These are phyloP conservation scores for Gautieria morchelliformis DNA, from an alignment of 768 basidiomycete species.

Conservation along the genomic window DNA sequence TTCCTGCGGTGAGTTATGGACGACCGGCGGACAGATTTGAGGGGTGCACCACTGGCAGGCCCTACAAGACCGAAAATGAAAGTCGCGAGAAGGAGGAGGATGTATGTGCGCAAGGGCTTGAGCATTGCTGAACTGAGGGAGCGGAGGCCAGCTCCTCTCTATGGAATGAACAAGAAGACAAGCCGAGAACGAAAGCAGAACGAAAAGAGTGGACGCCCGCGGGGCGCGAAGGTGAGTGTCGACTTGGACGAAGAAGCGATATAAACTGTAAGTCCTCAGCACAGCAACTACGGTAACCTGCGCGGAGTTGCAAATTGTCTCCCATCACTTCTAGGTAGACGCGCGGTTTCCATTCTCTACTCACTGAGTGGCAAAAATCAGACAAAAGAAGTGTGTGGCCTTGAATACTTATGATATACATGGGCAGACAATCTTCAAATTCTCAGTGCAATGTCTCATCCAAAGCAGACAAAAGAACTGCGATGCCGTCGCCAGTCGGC, in stretches of 20 bases:
- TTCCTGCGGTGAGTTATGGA: slow-evolving; percentile 2
- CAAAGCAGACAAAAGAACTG: no score
- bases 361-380: no score
- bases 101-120: not conserved
- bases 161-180: not conserved
- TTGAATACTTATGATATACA: no score
- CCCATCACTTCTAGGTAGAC: not conserved
- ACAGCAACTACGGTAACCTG: not conserved
- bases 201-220: slow-evolving; percentile 39
- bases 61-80: not conserved
- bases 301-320: slow-evolving; percentile 1
- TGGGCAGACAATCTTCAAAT: no score
- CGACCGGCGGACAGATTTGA: not conserved
- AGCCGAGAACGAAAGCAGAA: slow-evolving; percentile 11
- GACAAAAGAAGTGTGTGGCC: no score
- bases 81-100: slow-evolving; percentile 17
- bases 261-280: not conserved
- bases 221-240: slow-evolving; percentile 27
- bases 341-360: no score
- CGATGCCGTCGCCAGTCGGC: no score
- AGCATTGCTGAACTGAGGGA: not conserved
- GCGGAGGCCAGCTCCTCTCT: slow-evolving; percentile 10
- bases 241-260: slow-evolving; percentile 27
- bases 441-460: no score
- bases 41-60: not conserved